phyloP scores from a whole-genome alignment of 805 yeast genomes.

The Candida peoriensis region DNA sequence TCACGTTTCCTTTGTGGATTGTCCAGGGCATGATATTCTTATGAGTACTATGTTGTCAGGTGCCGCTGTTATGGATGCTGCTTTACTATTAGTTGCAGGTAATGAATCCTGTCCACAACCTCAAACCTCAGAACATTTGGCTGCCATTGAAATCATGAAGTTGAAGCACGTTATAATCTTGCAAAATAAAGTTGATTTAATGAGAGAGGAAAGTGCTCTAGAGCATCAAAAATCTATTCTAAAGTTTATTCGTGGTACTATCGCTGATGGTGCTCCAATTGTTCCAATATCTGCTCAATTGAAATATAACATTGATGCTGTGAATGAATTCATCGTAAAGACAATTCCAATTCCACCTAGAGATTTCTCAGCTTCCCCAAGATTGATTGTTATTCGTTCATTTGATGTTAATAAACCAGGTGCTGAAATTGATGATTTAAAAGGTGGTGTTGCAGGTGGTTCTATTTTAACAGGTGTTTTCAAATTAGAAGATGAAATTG shows the following conservation, averaged over 20 bases:
- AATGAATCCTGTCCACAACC: conserved; percentile 99
- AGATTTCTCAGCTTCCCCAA: conserved; percentile 91
- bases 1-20: conserved; percentile 98
- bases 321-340: conserved; percentile 91
- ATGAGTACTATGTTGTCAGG: conserved; percentile 99
- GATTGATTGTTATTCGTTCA: conserved; percentile 94
- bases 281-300: conserved; percentile 98
- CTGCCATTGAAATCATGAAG: conserved; percentile 99
- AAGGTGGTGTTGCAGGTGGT: conserved; percentile 99
- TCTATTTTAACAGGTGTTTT: conserved; percentile 96
- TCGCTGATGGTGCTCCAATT: conserved; percentile 98
- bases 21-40: conserved; percentile 99
- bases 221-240: conserved; percentile 93
- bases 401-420: conserved; percentile 99
- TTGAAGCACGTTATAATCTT: conserved; percentile 92
- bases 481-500: conserved; percentile 96
- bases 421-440: conserved; percentile 91
- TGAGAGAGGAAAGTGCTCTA: conserved; percentile 94
- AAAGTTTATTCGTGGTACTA: conserved; percentile 93
- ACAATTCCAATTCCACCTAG: conserved; percentile 94
- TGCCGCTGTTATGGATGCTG: conserved; percentile 99
- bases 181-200: conserved; percentile 97
- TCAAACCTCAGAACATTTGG: conserved; percentile 98
- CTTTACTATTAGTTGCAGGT: conserved; percentile 91
- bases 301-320: conserved; percentile 98